These are phyloP conservation scores for Wickerhamomyces silvicola DNA, from an alignment of 805 yeast genomes.

Conservation along the genomic window DNA sequence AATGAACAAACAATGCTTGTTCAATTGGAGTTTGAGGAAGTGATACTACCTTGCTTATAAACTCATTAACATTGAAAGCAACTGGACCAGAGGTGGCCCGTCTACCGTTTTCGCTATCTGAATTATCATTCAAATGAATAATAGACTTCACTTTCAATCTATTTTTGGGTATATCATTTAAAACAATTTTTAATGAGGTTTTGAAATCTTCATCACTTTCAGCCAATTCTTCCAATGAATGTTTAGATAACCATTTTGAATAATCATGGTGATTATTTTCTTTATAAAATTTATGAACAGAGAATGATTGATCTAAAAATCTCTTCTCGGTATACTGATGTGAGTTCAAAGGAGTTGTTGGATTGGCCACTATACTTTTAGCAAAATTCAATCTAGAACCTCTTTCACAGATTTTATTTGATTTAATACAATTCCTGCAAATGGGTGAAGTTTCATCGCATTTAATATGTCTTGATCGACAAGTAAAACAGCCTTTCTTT, in stretches of 20 bases:
- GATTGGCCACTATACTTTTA: conserved; percentile 19
- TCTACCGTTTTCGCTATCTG: conserved; percentile 12
- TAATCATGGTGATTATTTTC: conserved; percentile 15
- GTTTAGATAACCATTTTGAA: conserved; percentile 10
- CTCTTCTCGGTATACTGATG: conserved; percentile 1
- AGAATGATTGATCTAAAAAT: conserved; percentile 18
- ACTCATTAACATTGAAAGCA: conserved; percentile 4
- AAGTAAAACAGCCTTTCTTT: conserved; percentile 47
- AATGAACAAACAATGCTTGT: conserved; percentile 5
- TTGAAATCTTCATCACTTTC: conserved; percentile 16
- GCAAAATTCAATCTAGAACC: conserved; percentile 41
- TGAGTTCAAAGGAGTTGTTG: conserved; percentile 3
- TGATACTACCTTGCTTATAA: conserved; percentile 9
- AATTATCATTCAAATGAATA: conserved; percentile 3
- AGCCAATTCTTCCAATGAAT: conserved; percentile 10
- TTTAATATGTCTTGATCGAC: conserved; percentile 54
- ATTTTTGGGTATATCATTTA: conserved; percentile 1
- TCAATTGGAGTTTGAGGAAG: background rate
- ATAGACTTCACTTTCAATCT: background rate
- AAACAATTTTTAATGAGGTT: conserved; percentile 1
- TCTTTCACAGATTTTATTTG: conserved; percentile 40
- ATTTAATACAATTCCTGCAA: conserved; percentile 45
- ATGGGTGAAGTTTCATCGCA: conserved; percentile 54
- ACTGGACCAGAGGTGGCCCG: conserved; percentile 1
- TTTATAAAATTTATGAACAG: conserved; percentile 12